A percentile compares a stretch with the other conserved stretches of the same genome.
Evolutionary conservation across 2,329 filamentous ascomycete species (phyloP).

Genomic region (Tolypocladium album): DNA sequence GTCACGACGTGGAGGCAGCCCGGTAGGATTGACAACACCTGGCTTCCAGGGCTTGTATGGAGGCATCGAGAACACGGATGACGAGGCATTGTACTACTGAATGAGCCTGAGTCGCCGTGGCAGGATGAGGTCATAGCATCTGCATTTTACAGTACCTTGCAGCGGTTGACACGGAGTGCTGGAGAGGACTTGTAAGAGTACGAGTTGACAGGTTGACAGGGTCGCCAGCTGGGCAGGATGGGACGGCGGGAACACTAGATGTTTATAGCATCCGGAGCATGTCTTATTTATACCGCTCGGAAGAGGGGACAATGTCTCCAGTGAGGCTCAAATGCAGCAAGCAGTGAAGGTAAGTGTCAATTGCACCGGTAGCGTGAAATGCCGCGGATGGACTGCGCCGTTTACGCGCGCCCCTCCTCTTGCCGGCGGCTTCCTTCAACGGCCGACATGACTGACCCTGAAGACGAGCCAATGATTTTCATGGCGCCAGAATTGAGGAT

Average conservation of each 20-base stretch:
- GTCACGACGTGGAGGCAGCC: constrained; percentile 13
- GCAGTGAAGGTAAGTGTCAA: too few species aligned
- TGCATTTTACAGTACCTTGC: neutral
- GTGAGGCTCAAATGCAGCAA: neutral
- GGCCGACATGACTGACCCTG: too few species aligned
- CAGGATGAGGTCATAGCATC: neutral
- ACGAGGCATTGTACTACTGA: constrained; percentile 8
- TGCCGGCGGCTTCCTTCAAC: too few species aligned
- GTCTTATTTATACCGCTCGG: neutral
- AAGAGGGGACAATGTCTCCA: neutral
- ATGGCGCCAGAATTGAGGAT: neutral
- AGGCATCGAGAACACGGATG: constrained; percentile 36
- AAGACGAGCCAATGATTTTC: neutral
- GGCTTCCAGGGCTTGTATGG: constrained; percentile 36
- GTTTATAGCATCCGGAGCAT: neutral
- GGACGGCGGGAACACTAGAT: neutral
- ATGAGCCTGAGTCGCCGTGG: neutral
- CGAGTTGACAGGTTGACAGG: neutral
- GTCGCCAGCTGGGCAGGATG: neutral
- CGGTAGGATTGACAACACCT: constrained; percentile 26
- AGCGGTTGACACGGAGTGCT: neutral
- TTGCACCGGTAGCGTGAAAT: too few species aligned
- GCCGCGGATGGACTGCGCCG: too few species aligned
- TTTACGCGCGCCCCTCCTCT: too few species aligned
- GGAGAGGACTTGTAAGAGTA: neutral